phyloP scores from a whole-genome alignment of 2,329 filamentous ascomycete genomes.

The Trichoderma koningii region DNA sequence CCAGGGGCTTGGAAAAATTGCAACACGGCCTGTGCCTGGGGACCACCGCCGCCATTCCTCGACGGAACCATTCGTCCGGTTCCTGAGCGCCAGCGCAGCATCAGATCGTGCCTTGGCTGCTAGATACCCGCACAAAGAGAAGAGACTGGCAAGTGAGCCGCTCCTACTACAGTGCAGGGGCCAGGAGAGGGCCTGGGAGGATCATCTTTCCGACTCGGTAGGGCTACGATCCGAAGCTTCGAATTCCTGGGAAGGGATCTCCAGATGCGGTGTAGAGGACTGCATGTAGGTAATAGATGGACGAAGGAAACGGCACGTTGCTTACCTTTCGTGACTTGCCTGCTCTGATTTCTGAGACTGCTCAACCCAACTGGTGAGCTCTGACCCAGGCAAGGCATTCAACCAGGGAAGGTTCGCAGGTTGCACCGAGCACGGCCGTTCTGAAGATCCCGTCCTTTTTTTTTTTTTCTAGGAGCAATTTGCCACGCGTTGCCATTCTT shows the following conservation, averaged over 20 bases:
- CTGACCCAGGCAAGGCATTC: slow-evolving; percentile 4
- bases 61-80: background rate
- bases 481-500: slow-evolving; percentile 2
- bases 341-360: background rate
- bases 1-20: background rate
- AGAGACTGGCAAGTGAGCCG: background rate
- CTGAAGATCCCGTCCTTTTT: background rate
- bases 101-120: background rate
- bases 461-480: background rate
- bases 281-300: background rate
- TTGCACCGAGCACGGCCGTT: slow-evolving; percentile 9
- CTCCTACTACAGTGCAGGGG: slow-evolving; percentile 8
- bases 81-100: background rate
- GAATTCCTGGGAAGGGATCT: background rate
- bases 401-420: background rate
- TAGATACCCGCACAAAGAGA: background rate
- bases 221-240: slow-evolving; percentile 15
- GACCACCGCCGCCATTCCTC: background rate
- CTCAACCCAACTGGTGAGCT: background rate
- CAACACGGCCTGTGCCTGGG: background rate
- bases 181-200: background rate
- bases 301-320: no score
- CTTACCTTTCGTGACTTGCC: background rate
- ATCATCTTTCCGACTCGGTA: slow-evolving; percentile 18
- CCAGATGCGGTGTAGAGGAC: background rate